Conservation (phyloP, 192 early-diverging fungal genomes). For the Linnemannia schmuckeri region DNA sequence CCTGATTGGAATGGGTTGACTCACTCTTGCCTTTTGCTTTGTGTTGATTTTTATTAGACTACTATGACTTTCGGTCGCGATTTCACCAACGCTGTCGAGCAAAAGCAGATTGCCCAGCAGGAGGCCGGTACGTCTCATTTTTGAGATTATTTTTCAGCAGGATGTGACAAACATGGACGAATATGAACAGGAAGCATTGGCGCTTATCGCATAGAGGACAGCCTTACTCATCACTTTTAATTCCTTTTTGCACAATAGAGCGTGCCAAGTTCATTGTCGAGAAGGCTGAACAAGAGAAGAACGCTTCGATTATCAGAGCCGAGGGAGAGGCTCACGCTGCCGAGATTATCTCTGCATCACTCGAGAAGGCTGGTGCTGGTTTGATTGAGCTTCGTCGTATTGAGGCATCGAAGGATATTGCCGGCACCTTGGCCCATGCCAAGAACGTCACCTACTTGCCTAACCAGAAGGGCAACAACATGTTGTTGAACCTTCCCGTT, state of each 20-base stretch:
- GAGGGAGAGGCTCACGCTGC: slow-evolving; percentile 98
- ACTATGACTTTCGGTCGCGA: slow-evolving; percentile 99
- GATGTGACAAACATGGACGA: background rate
- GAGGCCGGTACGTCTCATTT: slow-evolving; percentile 74
- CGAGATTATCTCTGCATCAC: slow-evolving; percentile 88
- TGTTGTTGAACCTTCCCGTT: slow-evolving; percentile 55
- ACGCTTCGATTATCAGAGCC: slow-evolving; percentile 95
- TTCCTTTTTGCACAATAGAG: slow-evolving; percentile 61
- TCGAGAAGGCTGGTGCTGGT: slow-evolving; percentile 93
- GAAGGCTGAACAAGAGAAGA: slow-evolving; percentile 98
- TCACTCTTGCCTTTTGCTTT: background rate
- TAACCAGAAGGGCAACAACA: slow-evolving; percentile 59
- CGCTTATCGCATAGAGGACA: background rate
- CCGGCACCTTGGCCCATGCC: slow-evolving; percentile 83
- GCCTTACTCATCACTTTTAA: background rate
- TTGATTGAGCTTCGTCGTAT: slow-evolving; percentile 96
- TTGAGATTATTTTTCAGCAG: background rate
- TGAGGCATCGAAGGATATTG: slow-evolving; percentile 97
- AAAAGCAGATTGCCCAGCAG: slow-evolving; percentile 99
- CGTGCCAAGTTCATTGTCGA: slow-evolving; percentile 98
- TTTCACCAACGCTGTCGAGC: slow-evolving; percentile 98
- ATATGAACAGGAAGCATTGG: background rate
- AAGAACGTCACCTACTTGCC: slow-evolving; percentile 96
- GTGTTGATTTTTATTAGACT: slow-evolving; percentile 66
- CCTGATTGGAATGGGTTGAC: background rate